A percentile compares a stretch with the other conserved stretches of the same genome.
These are phyloP conservation scores for Exophiala viscosa DNA, from an alignment of 2,329 filamentous ascomycete genomes.

Conservation along the genomic window DNA sequence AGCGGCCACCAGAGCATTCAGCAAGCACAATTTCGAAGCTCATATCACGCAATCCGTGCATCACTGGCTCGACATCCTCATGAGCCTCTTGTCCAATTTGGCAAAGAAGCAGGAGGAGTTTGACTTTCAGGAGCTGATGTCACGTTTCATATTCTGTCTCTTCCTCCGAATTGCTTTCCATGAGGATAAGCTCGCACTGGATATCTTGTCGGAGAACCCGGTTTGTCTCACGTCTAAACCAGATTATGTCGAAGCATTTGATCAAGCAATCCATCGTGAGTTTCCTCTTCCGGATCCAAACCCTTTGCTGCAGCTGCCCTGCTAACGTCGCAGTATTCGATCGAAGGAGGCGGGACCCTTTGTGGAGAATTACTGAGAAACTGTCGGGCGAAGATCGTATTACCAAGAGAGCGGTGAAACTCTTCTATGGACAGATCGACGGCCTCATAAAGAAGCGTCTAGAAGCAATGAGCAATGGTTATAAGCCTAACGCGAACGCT, in stretches of 20 bases:
- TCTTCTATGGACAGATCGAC: conserved; percentile 17
- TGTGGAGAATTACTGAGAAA: conserved; percentile 17
- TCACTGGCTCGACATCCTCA: conserved; percentile 14
- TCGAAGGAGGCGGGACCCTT: conserved; percentile 15
- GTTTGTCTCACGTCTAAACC: conserved; percentile 11
- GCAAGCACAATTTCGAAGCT: conserved; percentile 19
- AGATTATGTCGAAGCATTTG: conserved; percentile 13
- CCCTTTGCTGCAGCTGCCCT: background rate
- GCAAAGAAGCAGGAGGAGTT: conserved; percentile 12
- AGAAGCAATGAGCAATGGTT: conserved; percentile 10
- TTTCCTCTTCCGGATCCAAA: background rate
- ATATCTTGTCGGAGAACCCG: conserved; percentile 14
- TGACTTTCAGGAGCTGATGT: conserved; percentile 17
- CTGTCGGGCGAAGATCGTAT: conserved; percentile 13
- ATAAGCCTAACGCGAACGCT: conserved; percentile 11
- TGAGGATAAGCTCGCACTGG: conserved; percentile 13
- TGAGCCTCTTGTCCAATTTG: conserved; percentile 13
- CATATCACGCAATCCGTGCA: conserved; percentile 16
- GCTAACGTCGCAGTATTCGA: conserved; percentile 7
- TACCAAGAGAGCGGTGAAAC: conserved; percentile 10
- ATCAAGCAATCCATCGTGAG: conserved; percentile 11
- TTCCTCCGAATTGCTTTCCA: conserved; percentile 19
- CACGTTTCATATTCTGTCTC: conserved; percentile 17
- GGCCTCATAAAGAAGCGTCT: conserved; percentile 16
- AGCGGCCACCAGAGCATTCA: conserved; percentile 14